A percentile compares a stretch with the other conserved stretches of the same genome.
These are phyloP conservation scores for Yarrowia phangngaensis DNA, from an alignment of 805 yeast species.

Conservation along the genomic window DNA sequence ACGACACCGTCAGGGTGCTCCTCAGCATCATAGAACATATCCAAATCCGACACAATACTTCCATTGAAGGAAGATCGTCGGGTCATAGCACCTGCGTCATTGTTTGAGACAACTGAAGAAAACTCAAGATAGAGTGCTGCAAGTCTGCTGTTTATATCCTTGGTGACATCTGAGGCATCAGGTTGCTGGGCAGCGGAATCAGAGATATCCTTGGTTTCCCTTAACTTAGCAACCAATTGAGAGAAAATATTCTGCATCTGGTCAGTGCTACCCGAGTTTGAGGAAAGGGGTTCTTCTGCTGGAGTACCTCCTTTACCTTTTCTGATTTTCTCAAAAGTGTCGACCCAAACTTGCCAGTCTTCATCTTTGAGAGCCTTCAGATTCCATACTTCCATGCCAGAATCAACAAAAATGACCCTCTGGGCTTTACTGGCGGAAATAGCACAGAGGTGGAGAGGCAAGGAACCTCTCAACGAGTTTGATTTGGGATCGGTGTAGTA, in stretches of 20 bases:
- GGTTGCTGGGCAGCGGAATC: constrained; percentile 17
- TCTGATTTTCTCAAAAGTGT: constrained; percentile 58
- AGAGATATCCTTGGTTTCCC: constrained; percentile 22
- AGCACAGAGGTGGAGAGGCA: constrained; percentile 80
- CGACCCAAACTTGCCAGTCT: constrained; percentile 79
- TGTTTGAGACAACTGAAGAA: constrained; percentile 12
- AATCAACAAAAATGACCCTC: constrained; percentile 73
- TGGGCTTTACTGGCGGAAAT: constrained; percentile 70
- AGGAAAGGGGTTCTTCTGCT: not conserved
- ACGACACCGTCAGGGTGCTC: constrained; percentile 32
- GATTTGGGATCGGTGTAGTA: constrained; percentile 72
- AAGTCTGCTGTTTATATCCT: constrained; percentile 11
- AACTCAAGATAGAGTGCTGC: constrained; percentile 17
- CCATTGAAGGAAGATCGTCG: constrained; percentile 29
- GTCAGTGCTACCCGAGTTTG: not conserved
- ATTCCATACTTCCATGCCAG: constrained; percentile 94
- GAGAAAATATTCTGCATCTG: constrained; percentile 11
- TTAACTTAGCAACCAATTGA: constrained; percentile 19
- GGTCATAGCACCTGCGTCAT: constrained; percentile 1
- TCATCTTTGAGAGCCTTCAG: constrained; percentile 61
- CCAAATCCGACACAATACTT: constrained; percentile 30
- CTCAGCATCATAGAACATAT: constrained; percentile 31
- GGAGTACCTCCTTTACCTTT: constrained; percentile 9
- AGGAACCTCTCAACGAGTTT: constrained; percentile 78
- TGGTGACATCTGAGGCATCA: constrained; percentile 2